These are phyloP conservation scores for Solanum lycopersicoides DNA, from an alignment of 257 asterid species.

Conservation along the genomic window DNA sequence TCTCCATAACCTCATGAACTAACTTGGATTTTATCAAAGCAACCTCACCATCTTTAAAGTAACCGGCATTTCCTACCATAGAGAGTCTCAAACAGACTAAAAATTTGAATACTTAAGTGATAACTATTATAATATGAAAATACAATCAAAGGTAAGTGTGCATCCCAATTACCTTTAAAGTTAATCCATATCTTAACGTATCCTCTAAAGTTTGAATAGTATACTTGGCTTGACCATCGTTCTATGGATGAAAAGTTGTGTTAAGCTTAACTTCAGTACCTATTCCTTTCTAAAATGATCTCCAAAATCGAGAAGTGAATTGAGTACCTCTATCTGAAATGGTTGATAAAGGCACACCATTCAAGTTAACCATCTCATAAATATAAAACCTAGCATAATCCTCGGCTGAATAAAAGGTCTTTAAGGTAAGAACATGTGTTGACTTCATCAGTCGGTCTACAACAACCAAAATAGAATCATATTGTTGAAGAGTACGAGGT, in stretches of 20 bases:
- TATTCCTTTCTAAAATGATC: not conserved
- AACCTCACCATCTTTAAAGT: not conserved
- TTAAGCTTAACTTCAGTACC: not conserved
- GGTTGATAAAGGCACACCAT: not conserved
- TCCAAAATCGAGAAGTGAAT: not conserved
- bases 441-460: not conserved
- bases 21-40: not conserved
- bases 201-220: not conserved
- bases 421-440: no score
- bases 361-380: not conserved
- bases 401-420: no score
- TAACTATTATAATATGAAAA: not conserved
- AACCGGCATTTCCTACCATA: not conserved
- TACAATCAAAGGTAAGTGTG: not conserved
- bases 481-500: not conserved
- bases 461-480: not conserved
- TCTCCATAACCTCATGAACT: not conserved
- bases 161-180: not conserved
- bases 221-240: not conserved
- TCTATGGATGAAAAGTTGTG: not conserved
- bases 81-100: not conserved
- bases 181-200: not conserved
- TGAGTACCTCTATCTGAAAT: not conserved
- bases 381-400: no score
- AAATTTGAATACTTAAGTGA: not conserved